phyloP scores from a whole-genome alignment of 2,329 filamentous ascomycete species.

The Aspergillus proliferans region DNA sequence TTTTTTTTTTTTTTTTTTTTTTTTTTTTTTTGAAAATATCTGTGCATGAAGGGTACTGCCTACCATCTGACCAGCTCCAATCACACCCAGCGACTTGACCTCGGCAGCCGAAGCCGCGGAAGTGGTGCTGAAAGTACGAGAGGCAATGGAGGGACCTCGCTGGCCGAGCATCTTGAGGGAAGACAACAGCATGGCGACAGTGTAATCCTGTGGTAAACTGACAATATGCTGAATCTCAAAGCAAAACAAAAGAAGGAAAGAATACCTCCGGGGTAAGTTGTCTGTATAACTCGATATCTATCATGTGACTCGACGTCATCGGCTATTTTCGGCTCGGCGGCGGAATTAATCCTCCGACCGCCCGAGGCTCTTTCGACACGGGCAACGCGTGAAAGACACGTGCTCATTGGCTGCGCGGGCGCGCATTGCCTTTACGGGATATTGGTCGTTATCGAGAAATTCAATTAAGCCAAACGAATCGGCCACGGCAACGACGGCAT shows the following conservation, averaged over 20 bases:
- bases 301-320: constrained; percentile 25
- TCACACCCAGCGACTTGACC: constrained; percentile 81
- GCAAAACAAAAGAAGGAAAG: neutral
- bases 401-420: constrained; percentile 15
- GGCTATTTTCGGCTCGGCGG: constrained; percentile 25
- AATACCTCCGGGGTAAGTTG: neutral
- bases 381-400: constrained; percentile 23
- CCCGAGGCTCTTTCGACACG: constrained; percentile 14
- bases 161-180: constrained; percentile 26
- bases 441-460: neutral
- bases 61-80: constrained; percentile 96
- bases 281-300: constrained; percentile 1
- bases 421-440: neutral
- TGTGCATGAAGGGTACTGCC: constrained; percentile 18
- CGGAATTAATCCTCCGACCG: constrained; percentile 7
- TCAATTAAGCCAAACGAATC: neutral
- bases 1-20: no score
- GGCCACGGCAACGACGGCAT: neutral
- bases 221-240: no score
- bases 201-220: no score
- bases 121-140: constrained; percentile 64
- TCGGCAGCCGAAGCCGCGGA: constrained; percentile 58
- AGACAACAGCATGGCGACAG: constrained; percentile 30
- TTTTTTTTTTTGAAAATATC: neutral
- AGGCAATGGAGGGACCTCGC: constrained; percentile 30